A percentile compares a stretch with the other conserved stretches of the same genome.
Conservation (phyloP, 2,329 filamentous ascomycete genomes). For the Alternaria triticina region DNA sequence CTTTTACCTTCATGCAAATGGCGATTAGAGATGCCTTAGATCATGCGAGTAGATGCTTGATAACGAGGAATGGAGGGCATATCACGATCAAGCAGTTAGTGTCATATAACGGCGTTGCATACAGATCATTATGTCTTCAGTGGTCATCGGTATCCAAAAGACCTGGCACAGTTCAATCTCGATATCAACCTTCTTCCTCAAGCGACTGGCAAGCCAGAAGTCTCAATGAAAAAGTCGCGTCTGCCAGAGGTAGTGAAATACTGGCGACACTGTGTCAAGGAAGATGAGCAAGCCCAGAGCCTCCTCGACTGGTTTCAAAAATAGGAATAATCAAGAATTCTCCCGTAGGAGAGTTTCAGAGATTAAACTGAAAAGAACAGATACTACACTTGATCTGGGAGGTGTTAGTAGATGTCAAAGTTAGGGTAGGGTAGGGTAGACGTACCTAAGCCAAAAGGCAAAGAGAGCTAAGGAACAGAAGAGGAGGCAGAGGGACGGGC, state of each 20-base stretch:
- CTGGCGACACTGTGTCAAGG: slow-evolving; percentile 26
- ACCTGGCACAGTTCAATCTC: too few relatives aligned
- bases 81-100: too few relatives aligned
- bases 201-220: slow-evolving; percentile 59
- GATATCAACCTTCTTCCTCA: slow-evolving; percentile 59
- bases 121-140: too few relatives aligned
- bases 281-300: slow-evolving; percentile 30
- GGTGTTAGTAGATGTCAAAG: too few relatives aligned
- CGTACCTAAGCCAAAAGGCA: slow-evolving; percentile 7
- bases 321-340: slow-evolving; percentile 21
- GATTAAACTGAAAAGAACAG: slow-evolving; percentile 15
- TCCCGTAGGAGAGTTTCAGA: slow-evolving; percentile 15
- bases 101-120: too few relatives aligned
- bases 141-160: too few relatives aligned
- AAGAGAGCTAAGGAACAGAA: background rate
- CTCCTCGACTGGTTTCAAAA: slow-evolving; percentile 17
- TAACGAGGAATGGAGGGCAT: too few relatives aligned
- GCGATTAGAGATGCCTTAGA: too few relatives aligned
- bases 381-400: slow-evolving; percentile 5
- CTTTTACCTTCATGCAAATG: too few relatives aligned
- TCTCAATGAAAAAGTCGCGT: slow-evolving; percentile 64
- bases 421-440: too few relatives aligned
- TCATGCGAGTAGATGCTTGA: too few relatives aligned
- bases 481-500: background rate
- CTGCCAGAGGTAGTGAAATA: slow-evolving; percentile 27